Conservation (phyloP, 164 flowering plant genomes). For the Aristolochia fimbriata region DNA sequence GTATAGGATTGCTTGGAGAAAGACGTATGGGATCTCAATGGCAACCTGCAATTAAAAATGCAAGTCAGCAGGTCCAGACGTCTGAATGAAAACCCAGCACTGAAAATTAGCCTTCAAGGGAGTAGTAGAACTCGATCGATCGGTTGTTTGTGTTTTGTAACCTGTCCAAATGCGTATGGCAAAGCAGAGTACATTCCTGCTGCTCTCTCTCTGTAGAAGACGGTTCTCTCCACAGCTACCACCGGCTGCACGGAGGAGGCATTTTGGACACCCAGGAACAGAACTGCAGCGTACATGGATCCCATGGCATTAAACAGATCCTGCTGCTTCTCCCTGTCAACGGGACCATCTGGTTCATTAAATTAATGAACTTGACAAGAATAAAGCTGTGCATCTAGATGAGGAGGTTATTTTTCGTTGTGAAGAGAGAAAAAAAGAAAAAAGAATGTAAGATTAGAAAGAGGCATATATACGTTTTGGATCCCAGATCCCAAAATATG, state of each 20-base stretch:
- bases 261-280: slow-evolving; percentile 81
- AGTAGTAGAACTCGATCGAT: no score
- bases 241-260: slow-evolving; percentile 90
- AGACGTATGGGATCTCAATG: slow-evolving; percentile 8
- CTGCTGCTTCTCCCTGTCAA: slow-evolving; percentile 63
- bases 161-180: slow-evolving; percentile 96
- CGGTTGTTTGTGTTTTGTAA: slow-evolving; percentile 3
- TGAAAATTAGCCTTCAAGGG: not conserved
- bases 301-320: slow-evolving; percentile 89
- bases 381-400: no score
- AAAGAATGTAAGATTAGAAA: not conserved
- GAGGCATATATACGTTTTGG: slow-evolving; percentile 41
- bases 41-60: slow-evolving; percentile 2
- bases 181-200: slow-evolving; percentile 96
- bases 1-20: slow-evolving; percentile 1
- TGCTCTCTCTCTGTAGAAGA: slow-evolving; percentile 91
- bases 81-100: not conserved
- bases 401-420: no score
- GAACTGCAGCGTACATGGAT: slow-evolving; percentile 81
- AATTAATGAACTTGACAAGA: not conserved
- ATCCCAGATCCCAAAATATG: slow-evolving; percentile 35
- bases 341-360: not conserved
- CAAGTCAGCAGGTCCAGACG: not conserved
- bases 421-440: not conserved
- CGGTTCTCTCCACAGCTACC: slow-evolving; percentile 85